A percentile compares a stretch with the other conserved stretches of the same genome.
phyloP scores from a whole-genome alignment of 768 basidiomycete species.

The Collybia mongolica region DNA sequence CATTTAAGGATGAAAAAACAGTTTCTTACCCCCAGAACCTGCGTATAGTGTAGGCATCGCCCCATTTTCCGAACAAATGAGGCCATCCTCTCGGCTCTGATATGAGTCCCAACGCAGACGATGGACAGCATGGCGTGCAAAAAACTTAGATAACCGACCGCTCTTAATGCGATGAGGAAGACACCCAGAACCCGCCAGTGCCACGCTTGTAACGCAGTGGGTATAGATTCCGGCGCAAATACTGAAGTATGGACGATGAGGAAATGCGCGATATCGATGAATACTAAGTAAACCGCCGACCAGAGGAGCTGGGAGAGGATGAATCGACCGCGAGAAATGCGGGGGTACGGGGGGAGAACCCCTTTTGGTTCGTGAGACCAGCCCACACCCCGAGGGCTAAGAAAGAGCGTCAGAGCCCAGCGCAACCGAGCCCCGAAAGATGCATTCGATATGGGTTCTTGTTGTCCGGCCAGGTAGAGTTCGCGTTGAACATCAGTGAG shows the following conservation, averaged over 20 bases:
- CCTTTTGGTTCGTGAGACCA: slow-evolving; percentile 24
- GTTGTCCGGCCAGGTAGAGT: slow-evolving; percentile 15
- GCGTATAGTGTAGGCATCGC: slow-evolving; percentile 29
- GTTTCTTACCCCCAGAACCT: slow-evolving; percentile 31
- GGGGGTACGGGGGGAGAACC: slow-evolving; percentile 17
- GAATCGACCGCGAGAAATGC: slow-evolving; percentile 16
- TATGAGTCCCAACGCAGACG: slow-evolving; percentile 11
- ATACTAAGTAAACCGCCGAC: slow-evolving; percentile 8
- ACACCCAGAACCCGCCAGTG: slow-evolving; percentile 10
- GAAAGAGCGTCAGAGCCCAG: slow-evolving; percentile 22
- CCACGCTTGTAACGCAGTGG: slow-evolving; percentile 8
- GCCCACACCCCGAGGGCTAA: slow-evolving; percentile 24
- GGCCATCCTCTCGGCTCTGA: slow-evolving; percentile 31
- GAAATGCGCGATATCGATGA: slow-evolving; percentile 20
- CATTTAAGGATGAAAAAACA: background rate
- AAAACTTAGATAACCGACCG: slow-evolving; percentile 5
- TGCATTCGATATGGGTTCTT: slow-evolving; percentile 9
- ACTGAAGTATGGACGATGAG: slow-evolving; percentile 17
- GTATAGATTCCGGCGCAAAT: slow-evolving; percentile 7
- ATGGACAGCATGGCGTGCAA: slow-evolving; percentile 5
- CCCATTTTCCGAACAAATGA: slow-evolving; percentile 20
- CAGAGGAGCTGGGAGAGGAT: slow-evolving; percentile 15
- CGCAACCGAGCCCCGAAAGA: slow-evolving; percentile 17
- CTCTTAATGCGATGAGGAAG: slow-evolving; percentile 3
- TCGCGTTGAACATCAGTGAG: slow-evolving; percentile 26